Evolutionary conservation across 2,329 filamentous ascomycete genomes (phyloP).

Genomic region (Pyricularia pennisetigena): DNA sequence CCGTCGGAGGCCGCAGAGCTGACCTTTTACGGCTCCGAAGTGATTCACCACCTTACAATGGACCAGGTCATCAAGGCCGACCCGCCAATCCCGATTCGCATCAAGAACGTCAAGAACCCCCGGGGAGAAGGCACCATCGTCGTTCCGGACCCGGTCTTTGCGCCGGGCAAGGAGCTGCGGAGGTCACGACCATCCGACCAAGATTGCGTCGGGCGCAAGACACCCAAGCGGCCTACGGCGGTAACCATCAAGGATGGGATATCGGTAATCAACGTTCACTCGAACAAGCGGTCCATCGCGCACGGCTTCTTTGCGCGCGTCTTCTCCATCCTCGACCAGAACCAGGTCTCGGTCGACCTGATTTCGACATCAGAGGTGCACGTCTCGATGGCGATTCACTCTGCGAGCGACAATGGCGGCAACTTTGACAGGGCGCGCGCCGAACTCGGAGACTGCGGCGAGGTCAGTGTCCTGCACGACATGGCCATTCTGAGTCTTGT

Average conservation of each 20-base stretch:
- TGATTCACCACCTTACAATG: conserved; percentile 98
- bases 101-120: conserved; percentile 88
- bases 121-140: conserved; percentile 71
- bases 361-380: conserved; percentile 97
- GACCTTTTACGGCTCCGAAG: conserved; percentile 89
- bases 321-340: conserved; percentile 80
- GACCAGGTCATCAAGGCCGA: conserved; percentile 83
- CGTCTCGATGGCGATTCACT: conserved; percentile 93
- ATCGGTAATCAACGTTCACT: conserved; percentile 94
- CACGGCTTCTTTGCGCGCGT: conserved; percentile 94
- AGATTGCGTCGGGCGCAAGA: conserved; percentile 26
- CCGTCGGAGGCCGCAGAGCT: conserved; percentile 92
- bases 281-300: conserved; percentile 90
- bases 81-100: conserved; percentile 72
- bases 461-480: conserved; percentile 79
- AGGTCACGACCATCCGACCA: conserved; percentile 32
- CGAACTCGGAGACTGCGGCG: conserved; percentile 71
- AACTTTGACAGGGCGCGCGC: conserved; percentile 58
- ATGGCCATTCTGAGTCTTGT: conserved; percentile 97
- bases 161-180: conserved; percentile 48
- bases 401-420: conserved; percentile 43
- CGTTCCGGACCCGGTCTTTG: conserved; percentile 58
- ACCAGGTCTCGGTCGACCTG: conserved; percentile 84
- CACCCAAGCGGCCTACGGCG: conserved; percentile 69
- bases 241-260: conserved; percentile 98